These are phyloP conservation scores for Plenodomus biglobosus DNA, from an alignment of 2,329 filamentous ascomycete species.

Conservation along the genomic window DNA sequence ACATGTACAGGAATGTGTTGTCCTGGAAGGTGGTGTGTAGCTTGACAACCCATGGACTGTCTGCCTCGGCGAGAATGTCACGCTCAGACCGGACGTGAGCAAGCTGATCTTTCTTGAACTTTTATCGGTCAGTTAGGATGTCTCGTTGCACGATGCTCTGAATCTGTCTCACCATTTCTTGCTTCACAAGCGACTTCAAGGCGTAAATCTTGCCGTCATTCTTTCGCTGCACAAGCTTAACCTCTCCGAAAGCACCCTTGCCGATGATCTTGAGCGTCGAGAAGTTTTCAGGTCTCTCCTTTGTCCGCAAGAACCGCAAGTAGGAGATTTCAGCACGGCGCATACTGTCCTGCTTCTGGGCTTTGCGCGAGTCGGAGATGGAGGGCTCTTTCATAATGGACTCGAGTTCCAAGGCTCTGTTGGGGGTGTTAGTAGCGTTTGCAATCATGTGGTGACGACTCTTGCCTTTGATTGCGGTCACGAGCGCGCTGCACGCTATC, in stretches of 20 bases:
- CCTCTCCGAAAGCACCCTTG: constrained; percentile 97
- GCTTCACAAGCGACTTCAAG: constrained; percentile 97
- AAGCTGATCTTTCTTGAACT: constrained; percentile 96
- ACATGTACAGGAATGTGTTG: constrained; percentile 92
- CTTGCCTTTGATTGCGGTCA: constrained; percentile 90
- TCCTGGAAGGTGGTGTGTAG: constrained; percentile 98
- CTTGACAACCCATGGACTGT: constrained; percentile 99
- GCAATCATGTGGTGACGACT: constrained; percentile 3
- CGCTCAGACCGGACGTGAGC: constrained; percentile 96
- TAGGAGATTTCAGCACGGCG: constrained; percentile 90
- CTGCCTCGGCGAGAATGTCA: constrained; percentile 97
- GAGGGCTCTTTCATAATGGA: constrained; percentile 77
- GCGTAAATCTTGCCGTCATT: constrained; percentile 96
- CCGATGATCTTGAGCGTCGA: constrained; percentile 96
- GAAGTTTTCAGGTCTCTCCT: constrained; percentile 93
- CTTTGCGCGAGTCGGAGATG: constrained; percentile 73
- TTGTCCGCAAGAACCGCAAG: constrained; percentile 88
- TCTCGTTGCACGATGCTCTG: background rate
- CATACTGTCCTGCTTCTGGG: constrained; percentile 80
- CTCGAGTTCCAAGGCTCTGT: constrained; percentile 88
- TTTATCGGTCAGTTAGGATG: constrained; percentile 20
- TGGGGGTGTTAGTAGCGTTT: constrained; percentile 22
- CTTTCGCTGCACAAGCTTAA: constrained; percentile 96
- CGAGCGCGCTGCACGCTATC: constrained; percentile 95
- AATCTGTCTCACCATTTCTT: constrained; percentile 70